phyloP scores from a whole-genome alignment of 192 early-diverging fungal species.

The Coemansia sp. region DNA sequence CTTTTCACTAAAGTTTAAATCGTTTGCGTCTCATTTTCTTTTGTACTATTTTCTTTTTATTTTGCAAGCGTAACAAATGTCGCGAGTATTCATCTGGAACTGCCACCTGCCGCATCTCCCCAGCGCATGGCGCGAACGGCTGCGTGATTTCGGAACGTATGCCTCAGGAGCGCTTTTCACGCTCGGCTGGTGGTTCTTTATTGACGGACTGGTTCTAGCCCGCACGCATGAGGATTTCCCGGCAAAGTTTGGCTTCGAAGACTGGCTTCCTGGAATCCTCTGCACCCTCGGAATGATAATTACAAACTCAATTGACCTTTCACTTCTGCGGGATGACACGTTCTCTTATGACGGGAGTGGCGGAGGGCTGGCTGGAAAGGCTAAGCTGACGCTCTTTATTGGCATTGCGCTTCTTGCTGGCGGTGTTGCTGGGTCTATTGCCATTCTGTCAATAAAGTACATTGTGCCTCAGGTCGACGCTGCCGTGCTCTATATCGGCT shows the following conservation, averaged over 20 bases:
- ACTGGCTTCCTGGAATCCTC: slow-evolving; percentile 57
- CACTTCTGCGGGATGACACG: slow-evolving; percentile 54
- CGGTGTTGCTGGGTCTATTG: slow-evolving; percentile 56
- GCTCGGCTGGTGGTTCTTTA: slow-evolving; percentile 60
- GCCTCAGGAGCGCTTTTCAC: slow-evolving; percentile 54
- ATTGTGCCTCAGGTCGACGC: slow-evolving; percentile 51
- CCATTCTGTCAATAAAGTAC: slow-evolving; percentile 58
- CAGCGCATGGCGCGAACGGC: slow-evolving; percentile 39
- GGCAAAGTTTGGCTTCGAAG: slow-evolving; percentile 52
- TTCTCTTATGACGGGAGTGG: slow-evolving; percentile 43
- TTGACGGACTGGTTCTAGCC: slow-evolving; percentile 55
- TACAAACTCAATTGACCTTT: slow-evolving; percentile 58
- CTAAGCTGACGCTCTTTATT: slow-evolving; percentile 58
- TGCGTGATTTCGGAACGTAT: slow-evolving; percentile 55
- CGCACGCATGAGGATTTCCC: slow-evolving; percentile 26
- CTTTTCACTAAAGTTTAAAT: not conserved
- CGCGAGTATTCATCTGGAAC: slow-evolving; percentile 53
- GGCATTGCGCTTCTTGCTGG: slow-evolving; percentile 59
- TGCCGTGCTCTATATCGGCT: slow-evolving; percentile 45
- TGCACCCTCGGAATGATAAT: slow-evolving; percentile 58
- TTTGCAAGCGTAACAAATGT: slow-evolving; percentile 17
- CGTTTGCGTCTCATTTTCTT: not conserved
- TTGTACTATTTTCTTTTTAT: slow-evolving; percentile 5
- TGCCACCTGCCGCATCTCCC: slow-evolving; percentile 48
- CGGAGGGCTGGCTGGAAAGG: slow-evolving; percentile 48